Evolutionary conservation across 1,284 basidiomycete species (phyloP).

Genomic region (Moesziomyces sp.): DNA sequence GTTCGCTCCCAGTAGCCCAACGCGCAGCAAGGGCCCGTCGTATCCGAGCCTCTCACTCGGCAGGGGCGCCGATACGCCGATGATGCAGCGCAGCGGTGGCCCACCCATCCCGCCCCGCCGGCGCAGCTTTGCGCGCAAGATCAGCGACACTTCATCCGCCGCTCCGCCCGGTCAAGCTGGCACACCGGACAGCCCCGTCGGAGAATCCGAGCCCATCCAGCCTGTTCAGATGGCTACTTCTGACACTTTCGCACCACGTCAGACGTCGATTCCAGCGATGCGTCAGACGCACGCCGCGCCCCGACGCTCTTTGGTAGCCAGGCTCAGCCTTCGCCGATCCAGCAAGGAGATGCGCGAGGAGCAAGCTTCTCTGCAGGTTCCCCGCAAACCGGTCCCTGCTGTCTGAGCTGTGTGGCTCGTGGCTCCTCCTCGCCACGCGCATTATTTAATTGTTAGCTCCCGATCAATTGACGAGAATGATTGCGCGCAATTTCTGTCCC

Average conservation of each 20-base stretch:
- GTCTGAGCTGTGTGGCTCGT: neutral
- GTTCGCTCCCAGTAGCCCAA: constrained; percentile 12
- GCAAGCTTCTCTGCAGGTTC: neutral
- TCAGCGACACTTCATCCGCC: neutral
- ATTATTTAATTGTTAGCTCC: too few species aligned
- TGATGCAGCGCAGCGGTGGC: neutral
- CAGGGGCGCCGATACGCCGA: neutral
- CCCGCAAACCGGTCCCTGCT: constrained; percentile 7
- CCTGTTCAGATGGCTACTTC: too few species aligned
- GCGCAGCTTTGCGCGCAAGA: constrained; percentile 19
- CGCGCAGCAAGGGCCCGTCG: neutral
- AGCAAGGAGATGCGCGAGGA: constrained; percentile 9
- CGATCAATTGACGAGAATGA: too few species aligned
- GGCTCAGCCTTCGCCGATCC: constrained; percentile 15
- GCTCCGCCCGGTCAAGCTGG: neutral
- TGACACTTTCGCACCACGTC: too few species aligned
- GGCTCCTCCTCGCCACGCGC: too few species aligned
- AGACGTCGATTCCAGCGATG: too few species aligned
- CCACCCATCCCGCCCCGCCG: constrained; percentile 28
- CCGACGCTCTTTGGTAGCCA: constrained; percentile 26
- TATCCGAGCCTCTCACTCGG: too few species aligned
- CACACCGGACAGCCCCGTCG: constrained; percentile 1
- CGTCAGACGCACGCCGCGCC: neutral
- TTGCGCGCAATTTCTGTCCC: neutral
- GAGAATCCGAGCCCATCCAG: too few species aligned